phyloP scores from a whole-genome alignment of 2,329 filamentous ascomycete species.

The Eutypa lata region DNA sequence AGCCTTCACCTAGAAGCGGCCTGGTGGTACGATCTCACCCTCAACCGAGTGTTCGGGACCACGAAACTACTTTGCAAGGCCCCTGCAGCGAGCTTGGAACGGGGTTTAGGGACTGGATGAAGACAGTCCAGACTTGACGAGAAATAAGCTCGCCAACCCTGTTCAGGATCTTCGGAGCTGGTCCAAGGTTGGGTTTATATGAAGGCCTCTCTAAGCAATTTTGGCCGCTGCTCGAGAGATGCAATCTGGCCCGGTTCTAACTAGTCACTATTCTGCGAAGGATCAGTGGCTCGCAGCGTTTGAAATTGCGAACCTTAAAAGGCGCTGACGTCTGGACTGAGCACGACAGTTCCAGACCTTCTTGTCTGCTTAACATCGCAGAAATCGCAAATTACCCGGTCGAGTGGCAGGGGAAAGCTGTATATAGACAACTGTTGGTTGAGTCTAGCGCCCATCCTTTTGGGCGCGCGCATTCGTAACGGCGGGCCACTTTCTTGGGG shows the following conservation, averaged over 20 bases:
- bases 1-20: too few relatives aligned
- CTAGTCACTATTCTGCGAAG: background rate
- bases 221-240: background rate
- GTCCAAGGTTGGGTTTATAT: background rate
- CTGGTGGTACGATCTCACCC: background rate
- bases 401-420: background rate
- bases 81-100: background rate
- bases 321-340: constrained; percentile 22
- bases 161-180: background rate
- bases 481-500: constrained; percentile 5
- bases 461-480: background rate
- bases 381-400: background rate
- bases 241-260: background rate
- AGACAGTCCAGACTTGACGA: background rate
- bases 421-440: too few relatives aligned
- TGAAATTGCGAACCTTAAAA: constrained; percentile 12
- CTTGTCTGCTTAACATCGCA: background rate
- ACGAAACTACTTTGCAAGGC: background rate
- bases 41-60: background rate
- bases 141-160: background rate
- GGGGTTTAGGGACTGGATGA: background rate
- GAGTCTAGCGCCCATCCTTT: background rate
- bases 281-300: background rate
- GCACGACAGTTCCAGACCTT: constrained; percentile 21
- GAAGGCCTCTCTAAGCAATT: background rate